Evolutionary conservation across 371 early-diverging fungal genomes (phyloP).

Genomic region (Nematocida major): DNA sequence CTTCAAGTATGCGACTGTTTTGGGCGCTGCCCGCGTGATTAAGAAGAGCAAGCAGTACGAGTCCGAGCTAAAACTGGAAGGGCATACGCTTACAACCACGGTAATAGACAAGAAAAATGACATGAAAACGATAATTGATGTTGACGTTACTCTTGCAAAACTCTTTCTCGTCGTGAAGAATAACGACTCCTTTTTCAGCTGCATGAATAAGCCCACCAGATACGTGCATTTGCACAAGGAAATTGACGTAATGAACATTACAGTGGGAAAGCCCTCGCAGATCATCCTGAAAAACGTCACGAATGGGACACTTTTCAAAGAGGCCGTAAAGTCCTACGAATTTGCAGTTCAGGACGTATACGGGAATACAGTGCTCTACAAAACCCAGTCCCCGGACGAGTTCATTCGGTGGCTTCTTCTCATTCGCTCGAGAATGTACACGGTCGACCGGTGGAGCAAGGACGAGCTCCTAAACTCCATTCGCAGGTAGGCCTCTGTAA

Average conservation of each 20-base stretch:
- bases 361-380: not conserved
- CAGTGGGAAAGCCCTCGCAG: not conserved
- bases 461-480: constrained; percentile 26
- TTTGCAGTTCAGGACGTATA: constrained; percentile 14
- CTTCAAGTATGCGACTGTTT: constrained; percentile 1
- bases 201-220: constrained; percentile 8
- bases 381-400: constrained; percentile 5
- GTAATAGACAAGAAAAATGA: constrained; percentile 8
- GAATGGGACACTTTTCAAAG: constrained; percentile 26
- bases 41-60: not conserved
- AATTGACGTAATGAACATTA: constrained; percentile 18
- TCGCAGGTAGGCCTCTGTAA: not conserved
- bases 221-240: constrained; percentile 25
- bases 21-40: not conserved
- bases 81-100: not conserved
- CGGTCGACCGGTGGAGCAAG: constrained; percentile 38
- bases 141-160: constrained; percentile 29
- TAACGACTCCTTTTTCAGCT: not conserved
- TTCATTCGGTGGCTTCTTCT: constrained; percentile 41
- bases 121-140: not conserved
- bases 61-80: constrained; percentile 2
- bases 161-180: constrained; percentile 6
- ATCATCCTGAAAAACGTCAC: constrained; percentile 42
- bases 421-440: constrained; percentile 28
- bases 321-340: not conserved